Conservation (phyloP, 2,329 filamentous ascomycete species). For the Diplodia sapinea region DNA sequence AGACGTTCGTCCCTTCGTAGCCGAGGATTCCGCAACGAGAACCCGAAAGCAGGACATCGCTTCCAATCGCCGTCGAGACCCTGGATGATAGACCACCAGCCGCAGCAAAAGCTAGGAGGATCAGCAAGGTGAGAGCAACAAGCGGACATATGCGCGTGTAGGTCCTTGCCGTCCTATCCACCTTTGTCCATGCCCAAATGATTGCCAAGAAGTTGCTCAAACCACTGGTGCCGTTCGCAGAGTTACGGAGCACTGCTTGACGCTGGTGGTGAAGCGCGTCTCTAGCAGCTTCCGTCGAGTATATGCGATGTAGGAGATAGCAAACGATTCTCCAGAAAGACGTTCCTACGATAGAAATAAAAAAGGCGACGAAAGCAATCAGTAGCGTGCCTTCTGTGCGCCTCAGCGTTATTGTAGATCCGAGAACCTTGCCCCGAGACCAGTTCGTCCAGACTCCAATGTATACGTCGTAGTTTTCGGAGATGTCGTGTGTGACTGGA, state of each 20-base stretch:
- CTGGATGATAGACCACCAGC: neutral
- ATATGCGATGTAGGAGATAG: neutral
- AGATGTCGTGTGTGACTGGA: too few species aligned
- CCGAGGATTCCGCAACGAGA: neutral
- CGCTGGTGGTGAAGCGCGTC: neutral
- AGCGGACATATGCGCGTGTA: neutral
- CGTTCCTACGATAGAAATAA: neutral
- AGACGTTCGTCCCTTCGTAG: neutral
- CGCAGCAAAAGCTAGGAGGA: neutral
- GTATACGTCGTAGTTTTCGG: neutral
- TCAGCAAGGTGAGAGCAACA: neutral
- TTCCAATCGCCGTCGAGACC: neutral
- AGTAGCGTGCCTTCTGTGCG: neutral
- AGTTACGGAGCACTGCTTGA: neutral
- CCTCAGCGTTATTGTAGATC: neutral
- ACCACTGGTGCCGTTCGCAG: neutral
- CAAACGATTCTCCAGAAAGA: constrained; percentile 4
- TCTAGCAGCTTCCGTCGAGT: neutral
- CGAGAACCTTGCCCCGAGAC: neutral
- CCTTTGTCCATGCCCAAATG: neutral
- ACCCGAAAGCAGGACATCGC: neutral
- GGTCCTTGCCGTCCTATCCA: neutral
- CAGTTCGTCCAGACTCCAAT: neutral
- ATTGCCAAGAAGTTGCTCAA: neutral
- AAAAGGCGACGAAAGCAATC: neutral